Evolutionary conservation across 768 basidiomycete species (phyloP).

Genomic region (Trametes cingulata): DNA sequence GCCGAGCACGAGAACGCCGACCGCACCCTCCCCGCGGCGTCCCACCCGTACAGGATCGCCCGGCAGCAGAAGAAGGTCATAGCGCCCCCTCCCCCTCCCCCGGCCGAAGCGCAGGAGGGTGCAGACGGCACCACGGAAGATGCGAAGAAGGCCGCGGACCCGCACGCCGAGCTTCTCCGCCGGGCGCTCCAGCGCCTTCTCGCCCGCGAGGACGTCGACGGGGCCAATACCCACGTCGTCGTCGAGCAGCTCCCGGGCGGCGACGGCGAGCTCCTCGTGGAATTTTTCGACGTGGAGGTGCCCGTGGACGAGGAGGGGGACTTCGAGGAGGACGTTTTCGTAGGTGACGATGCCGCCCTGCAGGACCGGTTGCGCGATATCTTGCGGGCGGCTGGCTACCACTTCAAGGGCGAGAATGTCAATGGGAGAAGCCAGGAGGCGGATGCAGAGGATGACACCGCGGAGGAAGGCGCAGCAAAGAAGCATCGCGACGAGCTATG

Average conservation of each 20-base stretch:
- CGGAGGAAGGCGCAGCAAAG: constrained; percentile 15
- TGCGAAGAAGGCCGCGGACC: not conserved
- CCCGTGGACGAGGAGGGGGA: constrained; percentile 41
- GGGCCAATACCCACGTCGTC: constrained; percentile 15
- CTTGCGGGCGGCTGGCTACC: constrained; percentile 24
- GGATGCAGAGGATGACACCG: constrained; percentile 7
- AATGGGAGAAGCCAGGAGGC: constrained; percentile 1
- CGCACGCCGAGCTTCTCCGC: constrained; percentile 19
- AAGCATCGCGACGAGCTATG: constrained; percentile 30
- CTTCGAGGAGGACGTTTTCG: constrained; percentile 35
- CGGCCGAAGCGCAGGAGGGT: not conserved
- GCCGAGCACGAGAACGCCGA: constrained; percentile 29
- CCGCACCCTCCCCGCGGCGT: constrained; percentile 45
- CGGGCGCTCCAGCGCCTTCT: constrained; percentile 27
- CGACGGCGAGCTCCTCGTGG: constrained; percentile 48
- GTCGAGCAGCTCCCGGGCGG: constrained; percentile 25
- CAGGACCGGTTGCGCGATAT: constrained; percentile 22
- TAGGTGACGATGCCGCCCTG: constrained; percentile 9
- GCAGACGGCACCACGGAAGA: not conserved
- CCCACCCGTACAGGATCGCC: constrained; percentile 57
- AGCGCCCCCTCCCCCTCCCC: constrained; percentile 37
- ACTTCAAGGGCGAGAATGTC: constrained; percentile 19
- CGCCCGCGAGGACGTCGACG: constrained; percentile 16
- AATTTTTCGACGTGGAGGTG: constrained; percentile 25
- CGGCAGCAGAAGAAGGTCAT: constrained; percentile 48